A percentile compares a stretch with the other conserved stretches of the same genome.
Evolutionary conservation across 345 rosid genomes (phyloP).

Genomic region (Hypericum androsaemum): DNA sequence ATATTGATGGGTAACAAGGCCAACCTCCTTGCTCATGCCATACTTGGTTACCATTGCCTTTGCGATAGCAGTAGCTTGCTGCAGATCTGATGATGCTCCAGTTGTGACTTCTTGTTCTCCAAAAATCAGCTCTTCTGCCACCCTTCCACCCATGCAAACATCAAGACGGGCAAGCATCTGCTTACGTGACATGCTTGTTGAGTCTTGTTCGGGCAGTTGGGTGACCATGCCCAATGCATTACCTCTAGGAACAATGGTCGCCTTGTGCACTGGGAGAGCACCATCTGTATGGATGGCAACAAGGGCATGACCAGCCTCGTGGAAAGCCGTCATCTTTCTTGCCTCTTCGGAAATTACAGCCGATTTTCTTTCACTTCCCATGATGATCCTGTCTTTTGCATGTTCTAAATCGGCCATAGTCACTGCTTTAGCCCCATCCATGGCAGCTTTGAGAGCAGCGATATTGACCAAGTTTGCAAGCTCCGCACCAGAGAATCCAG

Average conservation of each 20-base stretch:
- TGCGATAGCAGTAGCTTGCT: slow-evolving; percentile 76
- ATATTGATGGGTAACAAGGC: slow-evolving; percentile 64
- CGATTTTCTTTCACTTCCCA: slow-evolving; percentile 97
- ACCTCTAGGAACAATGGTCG: slow-evolving; percentile 93
- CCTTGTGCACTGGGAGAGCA: slow-evolving; percentile 92
- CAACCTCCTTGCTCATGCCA: slow-evolving; percentile 90
- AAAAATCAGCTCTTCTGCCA: slow-evolving; percentile 90
- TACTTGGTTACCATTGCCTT: slow-evolving; percentile 82
- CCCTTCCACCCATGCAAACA: slow-evolving; percentile 94
- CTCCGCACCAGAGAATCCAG: slow-evolving; percentile 98
- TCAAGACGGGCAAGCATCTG: slow-evolving; percentile 97
- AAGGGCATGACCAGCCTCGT: slow-evolving; percentile 97
- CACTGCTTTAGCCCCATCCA: slow-evolving; percentile 90
- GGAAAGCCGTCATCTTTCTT: slow-evolving; percentile 70
- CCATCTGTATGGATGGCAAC: slow-evolving; percentile 88
- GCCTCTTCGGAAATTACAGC: slow-evolving; percentile 84
- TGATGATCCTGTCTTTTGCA: slow-evolving; percentile 89
- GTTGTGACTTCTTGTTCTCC: slow-evolving; percentile 87
- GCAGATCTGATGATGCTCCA: slow-evolving; percentile 78
- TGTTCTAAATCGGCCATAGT: slow-evolving; percentile 83
- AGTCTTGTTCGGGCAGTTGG: slow-evolving; percentile 78
- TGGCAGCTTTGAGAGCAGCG: slow-evolving; percentile 94
- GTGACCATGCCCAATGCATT: slow-evolving; percentile 94
- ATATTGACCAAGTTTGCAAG: slow-evolving; percentile 78
- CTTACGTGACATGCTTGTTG: slow-evolving; percentile 57